Evolutionary conservation across 305 asterid genomes (phyloP), one percentile per base, ranked within the genome.

Genomic region (Petunia hybrid): DNA sequence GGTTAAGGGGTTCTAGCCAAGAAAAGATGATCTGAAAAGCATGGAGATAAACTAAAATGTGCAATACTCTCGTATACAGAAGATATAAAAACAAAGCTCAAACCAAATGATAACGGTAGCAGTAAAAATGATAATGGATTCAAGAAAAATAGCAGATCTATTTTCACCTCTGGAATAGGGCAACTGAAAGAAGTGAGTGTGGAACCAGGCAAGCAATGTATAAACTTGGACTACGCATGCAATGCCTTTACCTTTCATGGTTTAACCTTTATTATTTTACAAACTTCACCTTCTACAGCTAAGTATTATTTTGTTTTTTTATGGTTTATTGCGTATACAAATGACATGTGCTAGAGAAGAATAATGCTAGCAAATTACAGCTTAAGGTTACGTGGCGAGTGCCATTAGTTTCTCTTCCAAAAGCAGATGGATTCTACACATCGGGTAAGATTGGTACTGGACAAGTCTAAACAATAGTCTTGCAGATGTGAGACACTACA

Each of bases 21-120:
- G 55, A 67, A 67, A n/a, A 42, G 75, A 40, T 67, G 74, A 66
- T 67, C 5, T 13, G 75, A 67, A 22, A 22, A 67, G 38, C 75
- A 41, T 41, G 55, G 38, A n/a, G 75, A 67, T 5, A 42, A 41
- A 40, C 75, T 40, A 67, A 41, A 67, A 41, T 67, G 75, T 42
- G 75, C 13, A 67, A 42, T 40, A n/a, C 55, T 67, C 38, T 67
- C 7, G 75, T 8, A 7, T 5, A 67, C 55, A 67, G 2, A 53
- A 67, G 55, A 67, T 67, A 67, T 43, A 61, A 57, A 57, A 57
- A 39, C 48, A 36, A 66, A 41, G 55, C 36, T 6, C 55, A 41
- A 38, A 74, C 10, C 35, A 35, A 73, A 13, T 39, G 38, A 36
- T 7, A 74, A 56, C 4, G 59, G 53, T 14, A 8, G 1, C 10